Conservation (phyloP, 495 filamentous ascomycete genomes). For the Aspergillus nidulans region DNA sequence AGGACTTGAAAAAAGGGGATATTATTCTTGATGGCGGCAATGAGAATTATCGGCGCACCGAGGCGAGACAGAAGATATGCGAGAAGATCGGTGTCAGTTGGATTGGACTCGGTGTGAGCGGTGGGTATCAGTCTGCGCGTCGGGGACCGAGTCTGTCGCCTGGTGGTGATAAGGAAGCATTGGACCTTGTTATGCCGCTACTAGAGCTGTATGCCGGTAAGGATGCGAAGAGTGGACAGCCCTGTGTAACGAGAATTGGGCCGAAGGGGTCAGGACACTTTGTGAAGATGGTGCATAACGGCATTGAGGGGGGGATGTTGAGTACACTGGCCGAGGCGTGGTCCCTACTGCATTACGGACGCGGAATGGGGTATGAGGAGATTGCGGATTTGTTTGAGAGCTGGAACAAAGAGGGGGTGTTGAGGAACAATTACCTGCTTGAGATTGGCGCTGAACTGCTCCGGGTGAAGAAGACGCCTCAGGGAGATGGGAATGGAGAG, state of each 20-base stretch:
- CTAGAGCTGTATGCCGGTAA: slow-evolving; percentile 54
- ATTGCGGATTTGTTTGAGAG: slow-evolving; percentile 54
- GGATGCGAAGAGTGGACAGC: slow-evolving; percentile 31
- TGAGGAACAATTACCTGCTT: slow-evolving; percentile 59
- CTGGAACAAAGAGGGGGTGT: slow-evolving; percentile 57
- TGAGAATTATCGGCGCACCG: slow-evolving; percentile 65
- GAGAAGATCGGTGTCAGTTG: slow-evolving; percentile 34
- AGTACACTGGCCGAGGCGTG: slow-evolving; percentile 59
- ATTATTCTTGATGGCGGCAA: slow-evolving; percentile 71
- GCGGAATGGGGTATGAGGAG: slow-evolving; percentile 60
- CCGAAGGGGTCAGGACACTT: slow-evolving; percentile 65
- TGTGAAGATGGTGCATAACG: slow-evolving; percentile 74
- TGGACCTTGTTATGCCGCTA: slow-evolving; percentile 37
- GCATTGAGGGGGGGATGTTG: slow-evolving; percentile 71
- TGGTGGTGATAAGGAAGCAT: background rate
- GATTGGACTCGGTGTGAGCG: slow-evolving; percentile 66
- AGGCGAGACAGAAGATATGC: slow-evolving; percentile 57
- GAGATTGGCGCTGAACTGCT: slow-evolving; percentile 63
- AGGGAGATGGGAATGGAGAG: background rate
- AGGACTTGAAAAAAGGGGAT: slow-evolving; percentile 55
- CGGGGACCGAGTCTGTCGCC: slow-evolving; percentile 3
- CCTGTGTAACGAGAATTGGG: slow-evolving; percentile 60
- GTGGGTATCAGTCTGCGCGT: slow-evolving; percentile 63
- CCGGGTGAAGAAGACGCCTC: slow-evolving; percentile 29
- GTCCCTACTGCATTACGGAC: slow-evolving; percentile 56